phyloP scores from a whole-genome alignment of 2,329 filamentous ascomycete species.

The Pochonia chlamydosporia region DNA sequence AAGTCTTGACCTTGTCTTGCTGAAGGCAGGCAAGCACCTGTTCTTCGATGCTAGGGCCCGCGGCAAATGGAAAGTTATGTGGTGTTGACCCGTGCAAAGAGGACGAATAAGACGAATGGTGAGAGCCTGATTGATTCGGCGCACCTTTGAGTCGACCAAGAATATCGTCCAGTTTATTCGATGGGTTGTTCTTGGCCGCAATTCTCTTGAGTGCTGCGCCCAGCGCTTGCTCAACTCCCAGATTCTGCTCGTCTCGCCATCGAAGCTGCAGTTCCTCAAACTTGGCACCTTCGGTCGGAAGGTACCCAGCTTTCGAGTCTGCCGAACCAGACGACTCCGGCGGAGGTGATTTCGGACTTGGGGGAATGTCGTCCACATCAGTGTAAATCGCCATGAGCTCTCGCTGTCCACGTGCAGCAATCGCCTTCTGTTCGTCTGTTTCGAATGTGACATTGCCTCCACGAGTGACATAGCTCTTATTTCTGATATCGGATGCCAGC shows the following conservation, averaged over 20 bases:
- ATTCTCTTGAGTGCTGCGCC: slow-evolving; percentile 39
- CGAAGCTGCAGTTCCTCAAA: slow-evolving; percentile 45
- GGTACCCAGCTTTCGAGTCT: slow-evolving; percentile 23
- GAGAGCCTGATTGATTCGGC: neutral
- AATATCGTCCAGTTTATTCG: slow-evolving; percentile 34
- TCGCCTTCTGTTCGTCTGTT: slow-evolving; percentile 50
- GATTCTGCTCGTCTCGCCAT: slow-evolving; percentile 39
- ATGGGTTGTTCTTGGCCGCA: slow-evolving; percentile 29
- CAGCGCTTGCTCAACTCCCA: slow-evolving; percentile 36
- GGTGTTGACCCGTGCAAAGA: neutral
- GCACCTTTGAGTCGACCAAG: slow-evolving; percentile 27
- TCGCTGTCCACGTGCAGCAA: slow-evolving; percentile 50
- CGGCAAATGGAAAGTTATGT: slow-evolving; percentile 23
- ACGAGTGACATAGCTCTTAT: slow-evolving; percentile 46
- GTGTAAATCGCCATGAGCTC: slow-evolving; percentile 59
- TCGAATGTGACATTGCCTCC: slow-evolving; percentile 45
- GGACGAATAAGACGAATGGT: slow-evolving; percentile 8
- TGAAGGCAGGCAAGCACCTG: slow-evolving; percentile 37
- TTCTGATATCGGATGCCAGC: slow-evolving; percentile 39
- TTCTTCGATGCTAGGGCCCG: slow-evolving; percentile 31
- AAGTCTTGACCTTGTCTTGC: slow-evolving; percentile 38
- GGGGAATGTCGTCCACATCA: slow-evolving; percentile 47
- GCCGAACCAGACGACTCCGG: slow-evolving; percentile 22
- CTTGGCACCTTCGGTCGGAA: slow-evolving; percentile 34
- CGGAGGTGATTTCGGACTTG: slow-evolving; percentile 48